Evolutionary conservation across 805 yeast genomes (phyloP).

Genomic region (Saccharomycopsis schoenii): DNA sequence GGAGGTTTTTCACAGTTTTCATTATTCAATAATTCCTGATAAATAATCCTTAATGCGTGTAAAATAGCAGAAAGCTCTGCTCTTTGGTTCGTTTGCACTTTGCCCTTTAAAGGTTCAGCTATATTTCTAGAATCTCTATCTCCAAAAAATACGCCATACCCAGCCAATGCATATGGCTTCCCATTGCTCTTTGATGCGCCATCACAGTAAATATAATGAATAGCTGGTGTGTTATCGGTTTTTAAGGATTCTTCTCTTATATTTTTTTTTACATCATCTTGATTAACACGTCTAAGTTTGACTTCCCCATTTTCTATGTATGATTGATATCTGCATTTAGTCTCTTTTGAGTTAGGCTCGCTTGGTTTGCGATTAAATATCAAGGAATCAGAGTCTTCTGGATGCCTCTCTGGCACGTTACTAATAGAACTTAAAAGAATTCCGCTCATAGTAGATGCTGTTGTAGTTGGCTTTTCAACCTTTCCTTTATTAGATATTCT

Average conservation of each 20-base stretch:
- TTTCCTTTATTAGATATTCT: background rate
- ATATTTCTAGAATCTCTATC: slow-evolving; percentile 41
- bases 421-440: background rate
- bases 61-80: slow-evolving; percentile 69
- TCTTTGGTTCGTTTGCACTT: slow-evolving; percentile 61
- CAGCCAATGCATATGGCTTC: slow-evolving; percentile 35
- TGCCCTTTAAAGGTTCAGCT: slow-evolving; percentile 39
- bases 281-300: background rate
- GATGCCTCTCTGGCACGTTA: background rate
- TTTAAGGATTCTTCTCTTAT: background rate
- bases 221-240: background rate
- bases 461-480: background rate
- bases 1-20: slow-evolving; percentile 19
- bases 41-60: slow-evolving; percentile 40
- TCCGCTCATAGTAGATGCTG: background rate
- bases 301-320: background rate
- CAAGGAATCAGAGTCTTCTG: background rate
- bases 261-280: background rate
- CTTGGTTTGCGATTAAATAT: background rate
- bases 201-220: slow-evolving; percentile 51
- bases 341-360: background rate
- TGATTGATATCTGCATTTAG: background rate
- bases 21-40: slow-evolving; percentile 24
- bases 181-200: slow-evolving; percentile 70
- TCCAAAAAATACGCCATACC: slow-evolving; percentile 73